phyloP scores from a whole-genome alignment of 176 grass and related monocot genomes.

The Thinopyrum elongatum region DNA sequence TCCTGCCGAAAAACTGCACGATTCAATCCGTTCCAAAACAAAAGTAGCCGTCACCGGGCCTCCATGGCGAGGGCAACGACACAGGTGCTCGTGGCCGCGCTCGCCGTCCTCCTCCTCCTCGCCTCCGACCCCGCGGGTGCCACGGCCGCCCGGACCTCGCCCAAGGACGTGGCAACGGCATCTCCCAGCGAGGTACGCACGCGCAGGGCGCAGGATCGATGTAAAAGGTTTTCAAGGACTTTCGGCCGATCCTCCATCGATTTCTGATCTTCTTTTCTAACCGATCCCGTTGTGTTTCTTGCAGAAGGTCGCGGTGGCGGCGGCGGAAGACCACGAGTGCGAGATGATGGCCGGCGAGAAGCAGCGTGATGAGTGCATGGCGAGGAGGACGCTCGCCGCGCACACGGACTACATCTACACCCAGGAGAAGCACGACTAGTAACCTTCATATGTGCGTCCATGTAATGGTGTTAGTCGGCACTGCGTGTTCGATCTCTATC shows the following conservation, averaged over 20 bases:
- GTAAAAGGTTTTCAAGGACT: background rate
- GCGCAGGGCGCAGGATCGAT: background rate
- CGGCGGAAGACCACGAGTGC: constrained; percentile 12
- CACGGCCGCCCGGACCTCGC: constrained; percentile 10
- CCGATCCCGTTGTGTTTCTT: background rate
- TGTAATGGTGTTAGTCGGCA: background rate
- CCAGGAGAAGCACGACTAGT: constrained; percentile 55
- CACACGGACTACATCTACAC: constrained; percentile 95
- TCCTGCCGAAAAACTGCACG: background rate
- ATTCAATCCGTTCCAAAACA: background rate
- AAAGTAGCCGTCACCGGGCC: background rate
- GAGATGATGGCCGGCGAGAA: constrained; percentile 30
- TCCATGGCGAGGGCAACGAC: constrained; percentile 23
- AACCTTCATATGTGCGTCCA: background rate
- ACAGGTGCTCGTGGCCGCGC: constrained; percentile 26
- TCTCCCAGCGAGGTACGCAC: background rate
- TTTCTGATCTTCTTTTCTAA: background rate
- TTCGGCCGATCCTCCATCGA: background rate
- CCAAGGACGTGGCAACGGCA: background rate
- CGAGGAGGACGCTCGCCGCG: constrained; percentile 55
- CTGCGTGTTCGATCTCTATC: background rate
- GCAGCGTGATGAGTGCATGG: constrained; percentile 51
- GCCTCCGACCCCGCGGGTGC: background rate
- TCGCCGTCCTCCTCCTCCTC: constrained; percentile 35
- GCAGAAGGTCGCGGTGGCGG: background rate